These are phyloP conservation scores for Botrytis byssoidea DNA, from an alignment of 2,329 filamentous ascomycete genomes.

Conservation along the genomic window DNA sequence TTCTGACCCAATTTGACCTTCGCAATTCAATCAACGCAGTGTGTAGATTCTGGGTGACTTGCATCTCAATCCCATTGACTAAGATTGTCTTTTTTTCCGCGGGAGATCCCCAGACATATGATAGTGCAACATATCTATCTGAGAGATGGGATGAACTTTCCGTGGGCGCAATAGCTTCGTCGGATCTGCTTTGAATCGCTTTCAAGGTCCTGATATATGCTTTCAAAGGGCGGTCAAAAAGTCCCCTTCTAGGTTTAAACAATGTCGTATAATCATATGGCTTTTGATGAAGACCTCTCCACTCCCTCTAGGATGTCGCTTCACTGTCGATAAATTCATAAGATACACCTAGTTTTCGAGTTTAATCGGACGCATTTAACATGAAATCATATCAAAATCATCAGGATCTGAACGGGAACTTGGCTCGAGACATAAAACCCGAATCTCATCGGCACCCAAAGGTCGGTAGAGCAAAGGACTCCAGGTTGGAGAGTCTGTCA, in stretches of 20 bases:
- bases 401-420: conserved; percentile 4
- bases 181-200: background rate
- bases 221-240: conserved; percentile 12
- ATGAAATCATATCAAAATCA: conserved; percentile 6
- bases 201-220: conserved; percentile 4
- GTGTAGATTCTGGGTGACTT: conserved; percentile 10
- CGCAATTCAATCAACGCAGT: background rate
- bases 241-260: conserved; percentile 9
- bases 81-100: conserved; percentile 7
- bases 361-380: conserved; percentile 6
- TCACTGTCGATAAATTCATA: background rate
- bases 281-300: background rate
- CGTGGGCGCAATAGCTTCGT: too few relatives aligned
- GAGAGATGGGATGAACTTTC: background rate
- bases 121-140: conserved; percentile 17
- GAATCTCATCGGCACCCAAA: background rate
- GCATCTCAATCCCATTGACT: conserved; percentile 15
- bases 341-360: background rate
- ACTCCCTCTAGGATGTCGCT: background rate
- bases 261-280: conserved; percentile 2
- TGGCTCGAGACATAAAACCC: conserved; percentile 12
- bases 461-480: conserved; percentile 5
- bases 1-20: conserved; percentile 6
- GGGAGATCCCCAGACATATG: conserved; percentile 14
- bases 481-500: background rate